Conservation (phyloP, 1,284 basidiomycete genomes). For the Trichosporon asahii region DNA sequence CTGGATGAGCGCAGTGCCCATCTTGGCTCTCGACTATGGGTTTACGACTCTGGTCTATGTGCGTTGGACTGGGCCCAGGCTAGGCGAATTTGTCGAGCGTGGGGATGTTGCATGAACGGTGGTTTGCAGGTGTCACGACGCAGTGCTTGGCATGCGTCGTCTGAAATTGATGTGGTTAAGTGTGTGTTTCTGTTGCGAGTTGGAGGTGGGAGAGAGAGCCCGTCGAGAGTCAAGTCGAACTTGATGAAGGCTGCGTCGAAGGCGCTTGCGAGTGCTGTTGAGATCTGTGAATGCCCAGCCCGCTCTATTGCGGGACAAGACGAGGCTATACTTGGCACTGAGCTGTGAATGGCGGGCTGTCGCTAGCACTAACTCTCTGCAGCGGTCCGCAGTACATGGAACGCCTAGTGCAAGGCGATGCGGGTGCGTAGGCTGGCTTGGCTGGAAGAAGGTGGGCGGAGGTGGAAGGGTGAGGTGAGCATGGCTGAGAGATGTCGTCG, state of each 20-base stretch:
- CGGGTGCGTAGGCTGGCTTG: too few relatives aligned
- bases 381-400: not conserved
- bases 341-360: not conserved
- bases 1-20: constrained; percentile 7
- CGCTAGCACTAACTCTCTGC: not conserved
- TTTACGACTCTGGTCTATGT: not conserved
- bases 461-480: too few relatives aligned
- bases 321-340: not conserved
- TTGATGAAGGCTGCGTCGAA: not conserved
- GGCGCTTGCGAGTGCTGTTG: not conserved
- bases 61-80: not conserved
- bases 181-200: not conserved
- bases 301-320: not conserved
- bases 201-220: not conserved
- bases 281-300: not conserved
- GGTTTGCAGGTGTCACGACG: not conserved
- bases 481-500: too few relatives aligned
- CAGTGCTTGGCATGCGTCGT: not conserved
- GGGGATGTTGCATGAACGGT: not conserved
- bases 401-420: not conserved
- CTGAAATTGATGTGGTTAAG: not conserved
- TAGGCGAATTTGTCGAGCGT: not conserved
- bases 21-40: not conserved
- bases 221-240: not conserved
- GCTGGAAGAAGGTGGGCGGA: too few relatives aligned